Percentiles rank a stretch among this genome's conserved stretches.
These are phyloP conservation scores for Penicillium simplicissimum DNA, from an alignment of 495 filamentous ascomycete genomes.

Conservation along the genomic window DNA sequence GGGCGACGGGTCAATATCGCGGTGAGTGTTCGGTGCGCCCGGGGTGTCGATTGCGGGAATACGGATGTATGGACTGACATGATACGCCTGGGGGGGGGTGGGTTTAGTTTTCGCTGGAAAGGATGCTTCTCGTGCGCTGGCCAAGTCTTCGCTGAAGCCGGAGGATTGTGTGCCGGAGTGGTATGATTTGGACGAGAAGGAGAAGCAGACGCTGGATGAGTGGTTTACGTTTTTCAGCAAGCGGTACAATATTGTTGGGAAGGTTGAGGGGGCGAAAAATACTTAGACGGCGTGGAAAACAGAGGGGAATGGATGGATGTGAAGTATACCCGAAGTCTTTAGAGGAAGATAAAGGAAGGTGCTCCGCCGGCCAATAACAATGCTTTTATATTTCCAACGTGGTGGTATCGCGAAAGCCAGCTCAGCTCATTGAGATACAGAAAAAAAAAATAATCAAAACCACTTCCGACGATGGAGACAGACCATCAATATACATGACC, in stretches of 20 bases:
- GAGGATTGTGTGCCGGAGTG: conserved; percentile 85
- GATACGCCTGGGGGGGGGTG: neutral
- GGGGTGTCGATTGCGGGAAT: neutral
- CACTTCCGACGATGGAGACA: conserved; percentile 1
- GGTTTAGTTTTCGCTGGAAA: conserved; percentile 86
- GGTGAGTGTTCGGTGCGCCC: conserved; percentile 52
- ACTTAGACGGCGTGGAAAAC: conserved; percentile 14
- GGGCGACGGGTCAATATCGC: conserved; percentile 78
- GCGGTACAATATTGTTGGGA: conserved; percentile 89
- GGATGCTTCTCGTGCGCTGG: conserved; percentile 88
- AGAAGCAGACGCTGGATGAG: conserved; percentile 80
- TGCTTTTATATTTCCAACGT: conserved; percentile 25
- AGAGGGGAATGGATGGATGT: neutral
- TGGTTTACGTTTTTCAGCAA: conserved; percentile 97
- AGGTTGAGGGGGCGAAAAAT: conserved; percentile 57
- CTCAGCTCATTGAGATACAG: conserved; percentile 12
- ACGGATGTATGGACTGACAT: conserved; percentile 15
- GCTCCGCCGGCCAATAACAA: conserved; percentile 17
- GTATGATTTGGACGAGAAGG: conserved; percentile 81
- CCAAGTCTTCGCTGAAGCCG: conserved; percentile 77
- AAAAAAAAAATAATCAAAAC: neutral
- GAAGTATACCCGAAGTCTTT: conserved; percentile 16
- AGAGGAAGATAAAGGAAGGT: conserved; percentile 1
- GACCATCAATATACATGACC: conserved; percentile 21
- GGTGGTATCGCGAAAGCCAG: conserved; percentile 24